Base-by-base conservation (phyloP, 805 yeast species). In the Lipomyces starkeyi region DNA sequence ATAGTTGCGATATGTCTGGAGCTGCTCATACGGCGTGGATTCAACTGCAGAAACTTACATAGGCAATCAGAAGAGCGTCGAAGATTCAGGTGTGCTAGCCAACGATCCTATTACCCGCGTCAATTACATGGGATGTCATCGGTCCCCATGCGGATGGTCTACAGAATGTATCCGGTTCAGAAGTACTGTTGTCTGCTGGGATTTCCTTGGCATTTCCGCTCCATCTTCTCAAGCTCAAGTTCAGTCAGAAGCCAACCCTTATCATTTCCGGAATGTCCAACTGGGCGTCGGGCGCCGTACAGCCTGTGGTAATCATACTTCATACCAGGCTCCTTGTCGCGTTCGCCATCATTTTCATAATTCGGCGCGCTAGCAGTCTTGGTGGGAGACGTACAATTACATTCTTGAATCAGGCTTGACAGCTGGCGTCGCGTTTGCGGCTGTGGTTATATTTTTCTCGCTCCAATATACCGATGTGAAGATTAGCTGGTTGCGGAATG, bases 341-440 rank as follows among this genome's bases (percentile, higher is more conserved):
- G 4, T 83, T 83, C 70, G 61, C 81, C 5, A 25, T 25, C 1
- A 25, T 88, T 88, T 80, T 86, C n/a, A 80, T 81, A 72, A 77
- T 89, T 63, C 87, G 86, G 68, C 81, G 84, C 80, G 81, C 67
- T 87, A 85, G 78, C 80, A 84, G 59, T 79, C 82, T 58, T 89
- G 93, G 93, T 89, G 93, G 92, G 87, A 87, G 52, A 88, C 88
- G 77, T 88, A 89, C 76, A 88, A 88, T 76, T 88, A 87, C 75
- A 83, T 87, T 5, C 78, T 89, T 59, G 83, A 90, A 25, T 87
- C 90, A 32, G 92, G 87, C 1, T 78, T 89, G 20, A 88, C 88
- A 53, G 84, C 89, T 4, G 91, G 91, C 0, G 83, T 88, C 25
- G 91, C 91, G 0, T 81, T 87, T 69, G 83, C 88, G 40, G 84